Evolutionary conservation across 768 basidiomycete genomes (phyloP), one percentile per base, ranked within the genome.

Genomic region (Kwoniella shandongensis): DNA sequence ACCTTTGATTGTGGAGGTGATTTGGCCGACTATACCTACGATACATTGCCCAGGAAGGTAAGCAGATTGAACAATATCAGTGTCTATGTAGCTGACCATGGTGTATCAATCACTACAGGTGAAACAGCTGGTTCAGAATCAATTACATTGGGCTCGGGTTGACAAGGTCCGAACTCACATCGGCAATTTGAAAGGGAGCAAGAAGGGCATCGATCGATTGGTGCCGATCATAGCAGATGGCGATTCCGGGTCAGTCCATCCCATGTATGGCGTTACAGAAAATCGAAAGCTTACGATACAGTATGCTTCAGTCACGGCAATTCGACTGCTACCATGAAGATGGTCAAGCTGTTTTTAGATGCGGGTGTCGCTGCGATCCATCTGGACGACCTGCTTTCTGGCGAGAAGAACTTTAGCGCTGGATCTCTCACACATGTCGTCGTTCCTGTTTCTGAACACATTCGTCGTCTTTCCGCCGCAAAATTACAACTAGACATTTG

Each of bases 31-130:
- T 94, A 96, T 73, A 91, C 92, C 1, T 96, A 96, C 76, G 93
- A 91, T 8, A 94, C 91, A 0, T 90, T 97, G 13, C 92, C 93
- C 22, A 96, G 96, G 73, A 92, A 94, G 74, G 92, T 96, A 0
- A 88, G 93, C 53, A 83, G 32, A 32, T 32, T 6, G 32, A 32
- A 32, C 7, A 32, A 32, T 32, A 6, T 32, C 32, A 32, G 32
- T 32, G 32, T n/a, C n/a, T n/a, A n/a, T n/a, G 13, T 32, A 32
- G 32, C 7, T 32, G 32, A 32, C 6, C 32, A 6, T 32, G 32
- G 7, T 96, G 47, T 89, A 89, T 79, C 88, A 89, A 49, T 89
- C 93, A 0, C 93, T 94, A 75, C 88, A 89, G 66, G 80, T n/a
- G n/a, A n/a, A n/a, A n/a, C n/a, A n/a, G n/a, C n/a, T n/a, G n/a